phyloP scores from a whole-genome alignment of 495 filamentous ascomycete species.

The Penicillium flavigenum region DNA sequence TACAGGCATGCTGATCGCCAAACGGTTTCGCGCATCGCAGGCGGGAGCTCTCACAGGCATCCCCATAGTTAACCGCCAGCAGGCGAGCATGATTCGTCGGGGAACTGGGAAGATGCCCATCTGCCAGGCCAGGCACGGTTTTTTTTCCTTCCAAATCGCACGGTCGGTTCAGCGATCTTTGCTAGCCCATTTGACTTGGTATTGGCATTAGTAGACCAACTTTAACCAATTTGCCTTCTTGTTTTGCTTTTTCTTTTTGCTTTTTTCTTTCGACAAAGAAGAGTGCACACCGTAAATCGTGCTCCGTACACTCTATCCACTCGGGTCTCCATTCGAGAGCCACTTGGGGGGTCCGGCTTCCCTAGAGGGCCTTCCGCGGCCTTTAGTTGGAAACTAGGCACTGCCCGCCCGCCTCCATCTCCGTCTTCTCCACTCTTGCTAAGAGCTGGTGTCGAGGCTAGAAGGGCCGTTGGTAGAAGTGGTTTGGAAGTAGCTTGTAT shows the following conservation, averaged over 20 bases:
- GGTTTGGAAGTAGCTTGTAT: not conserved
- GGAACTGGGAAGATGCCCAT: slow-evolving; percentile 10
- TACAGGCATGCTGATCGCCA: slow-evolving; percentile 27
- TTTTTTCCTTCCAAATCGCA: slow-evolving; percentile 17
- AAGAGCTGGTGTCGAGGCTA: slow-evolving; percentile 12
- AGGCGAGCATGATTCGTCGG: slow-evolving; percentile 13
- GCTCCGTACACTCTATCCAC: not conserved
- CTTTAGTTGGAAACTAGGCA: slow-evolving; percentile 21
- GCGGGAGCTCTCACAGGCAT: not conserved
- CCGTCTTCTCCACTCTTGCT: slow-evolving; percentile 17
- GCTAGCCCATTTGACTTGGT: not conserved
- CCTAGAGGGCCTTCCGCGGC: slow-evolving; percentile 24
- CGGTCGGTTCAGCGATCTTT: slow-evolving; percentile 2
- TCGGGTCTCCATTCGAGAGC: slow-evolving; percentile 7
- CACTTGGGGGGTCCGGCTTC: slow-evolving; percentile 14
- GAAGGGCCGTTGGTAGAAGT: slow-evolving; percentile 12
- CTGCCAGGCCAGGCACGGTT: slow-evolving; percentile 1
- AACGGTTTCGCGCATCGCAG: slow-evolving; percentile 29
- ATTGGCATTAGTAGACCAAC: slow-evolving; percentile 4
- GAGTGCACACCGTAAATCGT: not conserved
- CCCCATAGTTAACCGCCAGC: slow-evolving; percentile 1
- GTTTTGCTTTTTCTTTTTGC: not conserved
- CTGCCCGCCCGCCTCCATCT: slow-evolving; percentile 30
- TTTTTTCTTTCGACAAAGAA: not conserved
- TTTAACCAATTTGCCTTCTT: slow-evolving; percentile 8